Evolutionary conservation across 768 basidiomycete species (phyloP), one percentile per base, ranked within the genome.

Genomic region (Kwoniella europaea): DNA sequence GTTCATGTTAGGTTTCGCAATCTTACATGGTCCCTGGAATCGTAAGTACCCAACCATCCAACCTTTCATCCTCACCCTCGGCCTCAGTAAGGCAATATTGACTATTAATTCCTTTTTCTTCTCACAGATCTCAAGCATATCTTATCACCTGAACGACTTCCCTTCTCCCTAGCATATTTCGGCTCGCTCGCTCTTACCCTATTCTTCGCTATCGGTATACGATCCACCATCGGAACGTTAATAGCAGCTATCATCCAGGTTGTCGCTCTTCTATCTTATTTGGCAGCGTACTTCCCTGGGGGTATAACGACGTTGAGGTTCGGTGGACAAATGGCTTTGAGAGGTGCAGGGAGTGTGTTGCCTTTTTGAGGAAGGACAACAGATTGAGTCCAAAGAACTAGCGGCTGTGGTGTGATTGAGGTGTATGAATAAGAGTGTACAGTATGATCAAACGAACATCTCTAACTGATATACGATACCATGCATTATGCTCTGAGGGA

Each of bases 211-310:
- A 86, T 99, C 42, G 93, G 91, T 56, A n/a, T 55, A 13, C 89
- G 91, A 59, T 94, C 94, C 20, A 94, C 93, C 71, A 73, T 99
- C 35, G 93, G 93, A 9, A 95, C 93, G 0, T 84, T 99, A 50
- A 80, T 97, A 65, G 89, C 89, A 42, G 94, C 92, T 13, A 88
- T 90, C 44, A 86, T 97, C 3, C 94, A 94, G 88, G 89, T 97
- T 52, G 85, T 92, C 55, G 90, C 95, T 1, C 88, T 99, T 18
- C 86, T 97, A 15, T 87, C 91, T 15, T 99, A 99, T 80, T 87
- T 98, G 7, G 86, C 94, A 18, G 94, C 94, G 0, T 98, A 98
- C 85, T 98, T 99, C 85, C 97, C 97, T 20, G 94, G 92, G 10
- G 96, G 84, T 5, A 69, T 82, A 52, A 83, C 83, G 4, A 84